Conservation (phyloP, 768 basidiomycete genomes). For the Russula compacta region DNA sequence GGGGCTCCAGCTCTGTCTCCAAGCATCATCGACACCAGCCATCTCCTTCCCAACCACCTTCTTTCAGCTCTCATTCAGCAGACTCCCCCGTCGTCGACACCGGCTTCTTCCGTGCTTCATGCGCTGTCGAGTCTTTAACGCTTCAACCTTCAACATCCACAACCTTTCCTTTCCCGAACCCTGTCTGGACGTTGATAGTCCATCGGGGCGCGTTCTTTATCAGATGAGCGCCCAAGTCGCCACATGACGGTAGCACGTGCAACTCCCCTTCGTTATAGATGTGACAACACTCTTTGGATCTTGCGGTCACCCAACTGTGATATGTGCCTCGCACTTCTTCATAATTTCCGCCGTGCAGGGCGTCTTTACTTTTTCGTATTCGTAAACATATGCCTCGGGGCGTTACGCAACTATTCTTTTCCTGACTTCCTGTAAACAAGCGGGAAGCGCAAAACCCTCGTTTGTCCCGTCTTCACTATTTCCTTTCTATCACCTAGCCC, state of each 20-base stretch:
- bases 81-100: background rate
- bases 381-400: background rate
- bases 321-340: background rate
- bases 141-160: background rate
- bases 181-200: background rate
- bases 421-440: background rate
- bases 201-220: background rate
- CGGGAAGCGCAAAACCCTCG: background rate
- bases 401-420: background rate
- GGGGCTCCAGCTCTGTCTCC: background rate
- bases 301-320: background rate
- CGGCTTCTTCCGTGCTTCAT: background rate
- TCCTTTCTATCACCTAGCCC: slow-evolving; percentile 1
- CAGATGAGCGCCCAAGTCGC: slow-evolving; percentile 3
- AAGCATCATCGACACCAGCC: background rate
- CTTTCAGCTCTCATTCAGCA: background rate
- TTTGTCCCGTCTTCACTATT: slow-evolving; percentile 1
- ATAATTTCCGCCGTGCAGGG: slow-evolving; percentile 9
- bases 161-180: too few species aligned
- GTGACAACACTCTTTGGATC: slow-evolving; percentile 2
- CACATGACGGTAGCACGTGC: slow-evolving; percentile 11
- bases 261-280: background rate
- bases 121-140: background rate
- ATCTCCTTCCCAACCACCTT: background rate
- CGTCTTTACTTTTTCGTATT: background rate